Base-by-base conservation (phyloP, 192 early-diverging fungal species). In the Piromyces finnis region DNA sequence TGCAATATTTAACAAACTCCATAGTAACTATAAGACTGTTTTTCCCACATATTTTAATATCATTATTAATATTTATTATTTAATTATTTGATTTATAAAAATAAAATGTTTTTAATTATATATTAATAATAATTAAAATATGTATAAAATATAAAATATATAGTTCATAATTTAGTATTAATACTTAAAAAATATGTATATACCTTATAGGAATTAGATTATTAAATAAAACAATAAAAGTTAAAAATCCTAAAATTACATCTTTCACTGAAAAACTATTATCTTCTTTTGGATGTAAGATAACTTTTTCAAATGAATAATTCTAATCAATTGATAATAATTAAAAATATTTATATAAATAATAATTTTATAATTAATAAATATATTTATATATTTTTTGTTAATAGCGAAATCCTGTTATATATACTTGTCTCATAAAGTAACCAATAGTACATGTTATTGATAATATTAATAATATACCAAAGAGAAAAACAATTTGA, bases 141-240 rank as follows among this genome's bases (percentile, higher is more conserved):
- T 78, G 7, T 9, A 82, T 80, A 2, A 28, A 39, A 39, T 15
- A 78, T 22, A 79, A 79, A 84, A 78, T 18, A 5, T 22, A 26
- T 17, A 35, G 29, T 29, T 3, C 12, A 7, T 35, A 7, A 35
- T 35, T 7, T 3, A 35, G 12, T 3, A 7, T 35, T 35, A 7
- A 35, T 35, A 35, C 32, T n/a, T 35, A 35, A 7, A 15, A 15
- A 15, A 12, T 39, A 39, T 39, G 4, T 15, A 39, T 28, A 80
- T 83, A 94, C 91, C 89, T 94, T 82, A 99, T 94, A 18, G 97
- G 97, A 85, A 99, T 99, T 86, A 99, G 88, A 86, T 96, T 98
- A 90, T 99, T 99, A 89, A 94, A 99, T 77, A 99, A 86, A 87
- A 99, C 97, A 84, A 97, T 91, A 84, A 96, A 99, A 15, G 97